Evolutionary conservation across 345 rosid genomes (phyloP), one percentile per base, ranked within the genome.

Genomic region (Corchorus capsularis): DNA sequence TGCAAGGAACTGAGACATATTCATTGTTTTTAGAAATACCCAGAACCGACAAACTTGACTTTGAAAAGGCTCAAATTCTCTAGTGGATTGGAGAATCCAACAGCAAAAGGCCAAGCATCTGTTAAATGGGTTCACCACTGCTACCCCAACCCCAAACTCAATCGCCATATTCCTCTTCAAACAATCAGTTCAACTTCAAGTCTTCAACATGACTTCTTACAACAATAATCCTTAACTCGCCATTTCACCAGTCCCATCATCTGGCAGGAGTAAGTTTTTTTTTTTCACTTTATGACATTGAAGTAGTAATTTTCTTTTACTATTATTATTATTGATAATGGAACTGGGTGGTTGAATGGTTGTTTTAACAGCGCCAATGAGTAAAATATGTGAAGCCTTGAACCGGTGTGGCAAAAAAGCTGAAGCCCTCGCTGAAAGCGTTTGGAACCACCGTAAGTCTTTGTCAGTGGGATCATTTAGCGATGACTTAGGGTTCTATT

Each of bases 321-420:
- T 77, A 37, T 41, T 63, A 22, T 55, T 32, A 32, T 6, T 22
- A 43, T 46, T 65, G 19, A 55, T 46, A 62, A 35, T 20, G 55
- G 1, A 71, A 43, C 32, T 55, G 65, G 41, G 55, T 65, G 34
- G 19, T 43, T 69, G 65, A 55, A 49, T 54, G 52, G 22, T 32
- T 65, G 5, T 13, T 15, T 27, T 17, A 73, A 43, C 87, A 94
- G 98, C 90, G 73, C 82, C 97, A 39, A 78, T 75, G 82, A 86
- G 73, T 77, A 82, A 59, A 74, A 54, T 94, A 47, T 78, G 80
- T 56, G 85, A 84, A 15, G 85, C 84, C 69, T 79, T 90, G 83
- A 86, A 83, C 74, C 86, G 87, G 34, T 92, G 82, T 65, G 97
- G 92, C 64, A 93, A 85, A 79, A 87, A 84, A 80, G 95, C 93